Evolutionary conservation across 2,329 filamentous ascomycete genomes (phyloP), one percentile per base, ranked within the genome.

Genomic region (Chrysosporium queenslandicum): DNA sequence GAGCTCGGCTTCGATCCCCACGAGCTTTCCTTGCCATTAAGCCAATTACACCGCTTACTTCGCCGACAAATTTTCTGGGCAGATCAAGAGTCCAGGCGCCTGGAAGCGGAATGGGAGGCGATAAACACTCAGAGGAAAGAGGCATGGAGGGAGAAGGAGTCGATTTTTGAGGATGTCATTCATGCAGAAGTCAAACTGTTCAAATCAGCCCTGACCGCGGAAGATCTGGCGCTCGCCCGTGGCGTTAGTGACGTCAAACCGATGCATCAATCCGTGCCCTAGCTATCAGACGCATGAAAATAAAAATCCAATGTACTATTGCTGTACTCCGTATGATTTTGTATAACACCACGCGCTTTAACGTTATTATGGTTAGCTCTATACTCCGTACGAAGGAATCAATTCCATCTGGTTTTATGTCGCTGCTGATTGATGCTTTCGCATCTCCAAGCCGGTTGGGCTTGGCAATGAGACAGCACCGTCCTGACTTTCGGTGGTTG

Each of bases 1-100:
- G 69, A 71, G 37, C 64, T 71, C 16, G 68, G 64, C 12, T 71
- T 72, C 58, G 71, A 73, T 49, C 65, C 68, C 9, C 66, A 69
- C 42, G 73, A 76, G 55, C 64, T 73, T 14, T 56, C 61, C 14
- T 64, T 75, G 41, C 65, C 62, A 30, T 67, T 70, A 1, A 66
- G 64, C 12, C 66, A 74, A 42, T 65, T 74, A 21, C 74, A 70
- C 56, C 65, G 70, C 27, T 60, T 75, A 3, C 64, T 75, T 9
- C 70, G 71, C 30, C 66, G 72, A 18, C 72, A 75, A 58, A 67
- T 76, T 18, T 63, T 68, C 52, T 75, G 73, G 73, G 72, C 72
- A 1, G 68, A 73, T 55, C 64, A 73, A 39, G 73, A 74, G 53
- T 62, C 64, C 1, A 56, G 56, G 4, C 61, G 65, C 32, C 59